Evolutionary conservation across 1,139 yeast genomes (phyloP).

Genomic region (Zhuliangozyma blackwelliae): DNA sequence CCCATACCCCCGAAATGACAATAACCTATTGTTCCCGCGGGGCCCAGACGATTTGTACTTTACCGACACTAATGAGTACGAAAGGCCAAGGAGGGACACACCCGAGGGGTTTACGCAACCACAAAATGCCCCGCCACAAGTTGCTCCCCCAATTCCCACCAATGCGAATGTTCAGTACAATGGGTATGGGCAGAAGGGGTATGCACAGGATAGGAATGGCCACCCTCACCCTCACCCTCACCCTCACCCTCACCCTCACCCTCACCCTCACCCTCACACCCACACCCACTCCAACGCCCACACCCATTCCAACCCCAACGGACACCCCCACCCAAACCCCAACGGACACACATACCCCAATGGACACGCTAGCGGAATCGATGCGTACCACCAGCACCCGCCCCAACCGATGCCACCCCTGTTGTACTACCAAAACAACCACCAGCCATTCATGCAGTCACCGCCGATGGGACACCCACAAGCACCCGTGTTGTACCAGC

Average conservation of each 20-base stretch:
- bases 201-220: too few relatives aligned
- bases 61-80: constrained; percentile 1
- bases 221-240: neutral
- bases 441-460: constrained; percentile 1
- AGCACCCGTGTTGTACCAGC: too few relatives aligned
- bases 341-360: neutral
- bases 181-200: too few relatives aligned
- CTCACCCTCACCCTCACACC: neutral
- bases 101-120: constrained; percentile 6
- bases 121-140: constrained; percentile 1
- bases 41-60: constrained; percentile 4
- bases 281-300: neutral
- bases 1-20: neutral
- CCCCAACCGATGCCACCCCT: neutral
- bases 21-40: neutral
- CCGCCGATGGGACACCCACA: too few relatives aligned
- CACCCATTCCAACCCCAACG: constrained; percentile 1
- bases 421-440: constrained; percentile 1
- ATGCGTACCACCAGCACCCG: neutral
- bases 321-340: neutral
- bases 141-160: neutral
- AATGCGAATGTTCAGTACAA: neutral
- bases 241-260: neutral
- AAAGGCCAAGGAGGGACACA: constrained; percentile 2
- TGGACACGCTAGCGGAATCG: neutral